A percentile compares a stretch with the other conserved stretches of the same genome.
These are phyloP conservation scores for Coprinopsis marcescibilis DNA, from an alignment of 768 basidiomycete species.

Conservation along the genomic window DNA sequence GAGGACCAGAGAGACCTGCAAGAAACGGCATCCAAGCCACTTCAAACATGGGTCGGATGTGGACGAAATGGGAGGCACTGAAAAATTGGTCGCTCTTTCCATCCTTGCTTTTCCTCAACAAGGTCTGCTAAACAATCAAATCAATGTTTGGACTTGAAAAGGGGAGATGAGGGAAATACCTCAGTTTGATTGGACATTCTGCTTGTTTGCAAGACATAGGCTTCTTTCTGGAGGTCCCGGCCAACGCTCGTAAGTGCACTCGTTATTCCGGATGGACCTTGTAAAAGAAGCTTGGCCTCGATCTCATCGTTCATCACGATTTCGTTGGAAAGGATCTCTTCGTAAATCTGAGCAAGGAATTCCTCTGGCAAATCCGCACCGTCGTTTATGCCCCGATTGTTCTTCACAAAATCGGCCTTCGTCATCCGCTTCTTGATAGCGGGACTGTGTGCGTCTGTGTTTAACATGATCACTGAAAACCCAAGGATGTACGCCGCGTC, in stretches of 20 bases:
- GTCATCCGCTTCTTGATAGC: constrained; percentile 95
- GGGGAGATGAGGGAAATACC: constrained; percentile 36
- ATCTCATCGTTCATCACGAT: constrained; percentile 99
- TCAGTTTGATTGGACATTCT: constrained; percentile 98
- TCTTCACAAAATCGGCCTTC: constrained; percentile 84
- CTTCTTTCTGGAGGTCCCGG: constrained; percentile 91
- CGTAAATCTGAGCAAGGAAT: constrained; percentile 69
- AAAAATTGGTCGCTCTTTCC: constrained; percentile 88
- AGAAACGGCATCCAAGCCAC: constrained; percentile 99
- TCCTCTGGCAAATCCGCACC: constrained; percentile 85
- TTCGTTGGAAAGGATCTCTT: constrained; percentile 88
- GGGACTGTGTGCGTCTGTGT: constrained; percentile 95
- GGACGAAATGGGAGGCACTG: constrained; percentile 92
- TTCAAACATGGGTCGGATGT: constrained; percentile 98
- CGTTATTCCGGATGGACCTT: constrained; percentile 50
- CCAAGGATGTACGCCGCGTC: constrained; percentile 94
- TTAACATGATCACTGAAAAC: constrained; percentile 92
- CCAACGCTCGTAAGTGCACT: constrained; percentile 85
- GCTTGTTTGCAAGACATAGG: constrained; percentile 91
- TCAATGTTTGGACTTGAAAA: not conserved
- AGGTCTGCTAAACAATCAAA: not conserved
- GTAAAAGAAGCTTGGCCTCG: constrained; percentile 50
- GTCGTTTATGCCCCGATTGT: constrained; percentile 97
- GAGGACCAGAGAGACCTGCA: constrained; percentile 87
- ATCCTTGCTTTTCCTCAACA: constrained; percentile 77